These are phyloP conservation scores for Daldinia concentrica DNA, from an alignment of 495 filamentous ascomycete genomes.

Conservation along the genomic window DNA sequence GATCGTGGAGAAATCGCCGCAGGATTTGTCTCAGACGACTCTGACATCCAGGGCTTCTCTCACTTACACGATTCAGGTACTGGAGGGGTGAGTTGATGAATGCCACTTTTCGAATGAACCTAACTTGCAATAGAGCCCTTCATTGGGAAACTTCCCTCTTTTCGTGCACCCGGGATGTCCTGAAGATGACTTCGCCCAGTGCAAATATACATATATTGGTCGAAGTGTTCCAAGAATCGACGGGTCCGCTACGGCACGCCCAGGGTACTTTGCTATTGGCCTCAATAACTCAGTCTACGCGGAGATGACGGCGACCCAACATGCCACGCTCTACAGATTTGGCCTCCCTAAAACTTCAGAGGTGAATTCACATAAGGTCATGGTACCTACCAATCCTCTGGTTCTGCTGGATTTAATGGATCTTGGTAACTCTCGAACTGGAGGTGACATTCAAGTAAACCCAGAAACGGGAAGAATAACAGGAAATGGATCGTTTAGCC, in stretches of 20 bases:
- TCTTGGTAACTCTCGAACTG: constrained; percentile 65
- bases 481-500: constrained; percentile 69
- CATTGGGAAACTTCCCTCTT: constrained; percentile 78
- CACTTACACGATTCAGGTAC: constrained; percentile 76
- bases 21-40: constrained; percentile 71
- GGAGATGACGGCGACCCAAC: constrained; percentile 76
- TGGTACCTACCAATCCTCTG: constrained; percentile 64
- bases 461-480: constrained; percentile 64
- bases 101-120: constrained; percentile 37
- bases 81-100: constrained; percentile 57
- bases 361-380: constrained; percentile 17
- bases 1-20: constrained; percentile 70
- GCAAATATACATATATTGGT: constrained; percentile 63
- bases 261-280: constrained; percentile 74
- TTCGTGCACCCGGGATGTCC: constrained; percentile 74
- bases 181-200: constrained; percentile 67
- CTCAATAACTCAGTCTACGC: constrained; percentile 69
- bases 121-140: constrained; percentile 55
- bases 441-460: constrained; percentile 65
- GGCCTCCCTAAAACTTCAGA: constrained; percentile 59
- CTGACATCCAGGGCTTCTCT: constrained; percentile 61
- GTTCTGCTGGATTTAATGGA: constrained; percentile 73
- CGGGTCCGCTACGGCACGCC: constrained; percentile 63
- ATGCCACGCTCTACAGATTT: constrained; percentile 75
- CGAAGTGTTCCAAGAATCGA: constrained; percentile 59